Percentiles rank a stretch among this genome's conserved stretches.
Evolutionary conservation across 2,329 filamentous ascomycete species (phyloP).

Genomic region (Neospermospora avenae): DNA sequence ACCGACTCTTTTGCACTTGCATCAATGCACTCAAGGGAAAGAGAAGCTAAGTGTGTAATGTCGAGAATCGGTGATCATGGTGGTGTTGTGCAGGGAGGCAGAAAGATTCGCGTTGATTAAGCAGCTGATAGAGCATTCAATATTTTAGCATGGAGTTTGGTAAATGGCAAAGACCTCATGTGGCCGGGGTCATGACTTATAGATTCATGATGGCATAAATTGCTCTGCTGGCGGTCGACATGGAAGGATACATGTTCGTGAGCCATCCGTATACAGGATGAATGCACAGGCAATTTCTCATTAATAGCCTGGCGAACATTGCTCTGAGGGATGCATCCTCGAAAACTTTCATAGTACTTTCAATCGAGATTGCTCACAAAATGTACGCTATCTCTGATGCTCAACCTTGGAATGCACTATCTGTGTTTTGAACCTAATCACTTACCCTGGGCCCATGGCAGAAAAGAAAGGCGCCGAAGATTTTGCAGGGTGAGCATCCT

Average conservation of each 20-base stretch:
- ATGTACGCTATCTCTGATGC: neutral
- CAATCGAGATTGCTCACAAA: neutral
- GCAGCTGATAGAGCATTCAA: neutral
- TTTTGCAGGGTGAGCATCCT: no score
- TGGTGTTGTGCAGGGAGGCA: slow-evolving; percentile 32
- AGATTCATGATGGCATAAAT: neutral
- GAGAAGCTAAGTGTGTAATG: slow-evolving; percentile 78
- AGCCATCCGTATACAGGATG: neutral
- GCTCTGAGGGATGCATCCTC: neutral
- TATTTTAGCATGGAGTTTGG: slow-evolving; percentile 3
- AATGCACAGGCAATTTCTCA: neutral
- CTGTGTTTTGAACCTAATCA: neutral
- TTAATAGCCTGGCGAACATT: neutral
- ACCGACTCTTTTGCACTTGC: slow-evolving; percentile 86
- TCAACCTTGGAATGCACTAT: neutral
- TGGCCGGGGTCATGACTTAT: neutral
- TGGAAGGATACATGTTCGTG: neutral
- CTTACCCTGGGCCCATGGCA: no score
- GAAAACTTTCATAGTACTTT: neutral
- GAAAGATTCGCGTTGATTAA: slow-evolving; percentile 12
- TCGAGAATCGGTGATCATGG: slow-evolving; percentile 53
- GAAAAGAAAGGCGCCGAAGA: no score
- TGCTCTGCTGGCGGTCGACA: neutral
- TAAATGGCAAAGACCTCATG: neutral
- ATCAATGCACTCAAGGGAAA: slow-evolving; percentile 80